Evolutionary conservation across 2,329 filamentous ascomycete genomes (phyloP), one percentile per base, ranked within the genome.

Genomic region (Aspergillus sp.): DNA sequence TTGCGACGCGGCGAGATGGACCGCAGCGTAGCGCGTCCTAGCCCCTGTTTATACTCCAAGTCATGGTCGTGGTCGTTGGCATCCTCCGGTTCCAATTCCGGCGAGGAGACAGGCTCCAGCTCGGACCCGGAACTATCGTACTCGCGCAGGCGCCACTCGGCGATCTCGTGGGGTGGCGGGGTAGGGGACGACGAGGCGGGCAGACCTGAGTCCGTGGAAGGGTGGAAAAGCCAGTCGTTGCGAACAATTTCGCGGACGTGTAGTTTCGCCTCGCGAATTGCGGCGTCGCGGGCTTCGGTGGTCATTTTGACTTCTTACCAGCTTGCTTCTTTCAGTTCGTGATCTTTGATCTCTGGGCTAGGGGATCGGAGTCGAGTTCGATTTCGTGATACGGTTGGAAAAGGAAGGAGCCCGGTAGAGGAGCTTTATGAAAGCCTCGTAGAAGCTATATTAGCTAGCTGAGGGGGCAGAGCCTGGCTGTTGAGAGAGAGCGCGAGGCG

Each of bases 1-100:
- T 81, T 83, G 39, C 85, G 80, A 61, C 82, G 83, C 58, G 83
- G 82, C 18, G 45, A 47, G 18, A 47, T 47, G 9, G 18, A 12
- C 6, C 45, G 45, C 45, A 47, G 22, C 45, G 45, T 14, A 14
- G 36, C 36, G 2, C 36, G 14, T 42, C 12, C 36, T 42, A 42
- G 36, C 36, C 16, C 36, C 14, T 16, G 36, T 6, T n/a, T 6
- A 14, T 59, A 45, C 11, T 56, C 56, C 14, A 56, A 56, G 51
- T 60, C 59, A 32, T 55, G 36, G 36, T 42, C 36, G 36, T n/a
- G 14, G 36, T 42, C 36, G 36, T 42, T 16, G 36, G 14, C 14
- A 42, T 42, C 36, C 16, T 42, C 36, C 36, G 16, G 60, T 50
- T 26, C 58, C 49, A 16, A 52, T 49, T 22, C 18, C 9, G 59